Base-by-base conservation (phyloP, 352 stramenopile species). In the Phytophthora megakarya region DNA sequence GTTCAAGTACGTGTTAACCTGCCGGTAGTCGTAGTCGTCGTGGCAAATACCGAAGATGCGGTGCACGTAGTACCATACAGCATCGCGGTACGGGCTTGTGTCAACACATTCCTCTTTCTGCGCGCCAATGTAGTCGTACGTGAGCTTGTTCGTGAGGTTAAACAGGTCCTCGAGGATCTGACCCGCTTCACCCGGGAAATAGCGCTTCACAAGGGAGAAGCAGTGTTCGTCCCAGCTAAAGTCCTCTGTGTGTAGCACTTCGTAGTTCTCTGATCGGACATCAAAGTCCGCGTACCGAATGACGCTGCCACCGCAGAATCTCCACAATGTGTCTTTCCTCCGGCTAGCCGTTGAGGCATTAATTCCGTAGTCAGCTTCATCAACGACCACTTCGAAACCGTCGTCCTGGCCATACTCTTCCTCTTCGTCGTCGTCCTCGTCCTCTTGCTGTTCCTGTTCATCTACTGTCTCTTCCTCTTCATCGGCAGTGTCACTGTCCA, bases 191-290 rank as follows among this genome's bases (percentile, higher is more conserved):
- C 84, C 84, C 0, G 84, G 84, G 65, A 92, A 96, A 74, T 95
- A 96, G 6, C 86, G 78, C 46, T 84, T 86, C 28, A 96, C 81
- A 28, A 95, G 80, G 23, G 88, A 92, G 66, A 95, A 95, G 53
- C 86, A 92, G 57, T 96, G 88, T 63, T 96, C 86, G 50, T 92
- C 88, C 88, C 88, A 96, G 63, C 82, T 91, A 62, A 96, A 96
- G 57, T 96, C 88, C 48, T 96, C 86, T 16, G 88, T 95, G 57
- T 96, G 85, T 25, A 96, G 69, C 58, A 96, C 84, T 37, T 83
- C 80, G 53, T 96, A 94, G 33, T 89, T 80, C 39, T 77, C 58
- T 1, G 86, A 93, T 21, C 77, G 76, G n/a, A 95, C 84, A 66
- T 96, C 86, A 71, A 96, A 96, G 71, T 96, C 88, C 1, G 78